Conservation (phyloP, 768 basidiomycete species). For the Chalciporus pseudorubinellus region DNA sequence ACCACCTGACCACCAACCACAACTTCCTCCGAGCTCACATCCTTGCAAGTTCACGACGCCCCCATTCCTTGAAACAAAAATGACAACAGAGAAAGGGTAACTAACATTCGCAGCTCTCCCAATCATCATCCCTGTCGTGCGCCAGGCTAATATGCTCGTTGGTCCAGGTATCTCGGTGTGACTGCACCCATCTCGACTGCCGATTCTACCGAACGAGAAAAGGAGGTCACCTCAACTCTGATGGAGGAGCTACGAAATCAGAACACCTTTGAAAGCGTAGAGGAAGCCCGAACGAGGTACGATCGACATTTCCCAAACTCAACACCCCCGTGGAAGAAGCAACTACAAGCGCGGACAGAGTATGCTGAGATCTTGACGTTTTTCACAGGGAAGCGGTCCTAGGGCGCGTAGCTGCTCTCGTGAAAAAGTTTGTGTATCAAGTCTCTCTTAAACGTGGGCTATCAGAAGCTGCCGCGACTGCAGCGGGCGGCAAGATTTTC, state of each 20-base stretch:
- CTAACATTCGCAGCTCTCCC: conserved; percentile 7
- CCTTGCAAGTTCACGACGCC: conserved; percentile 6
- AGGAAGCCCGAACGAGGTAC: conserved; percentile 85
- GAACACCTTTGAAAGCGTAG: conserved; percentile 86
- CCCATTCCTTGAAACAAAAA: conserved; percentile 19
- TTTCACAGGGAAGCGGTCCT: conserved; percentile 83
- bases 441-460: conserved; percentile 77
- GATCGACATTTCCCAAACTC: conserved; percentile 18
- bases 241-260: conserved; percentile 89
- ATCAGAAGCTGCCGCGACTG: conserved; percentile 81
- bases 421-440: conserved; percentile 89
- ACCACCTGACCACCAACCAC: conserved; percentile 19
- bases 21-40: conserved; percentile 9
- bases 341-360: conserved; percentile 1
- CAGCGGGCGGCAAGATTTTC: conserved; percentile 97
- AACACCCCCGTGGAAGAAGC: conserved; percentile 3
- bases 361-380: conserved; percentile 22
- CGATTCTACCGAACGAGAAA: conserved; percentile 75
- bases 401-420: conserved; percentile 82
- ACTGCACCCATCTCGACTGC: conserved; percentile 80
- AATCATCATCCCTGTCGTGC: not conserved
- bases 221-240: conserved; percentile 77
- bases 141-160: conserved; percentile 9
- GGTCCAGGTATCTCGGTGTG: conserved; percentile 69
- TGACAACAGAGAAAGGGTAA: conserved; percentile 46